These are phyloP conservation scores for Aurifilum marmelostoma DNA, from an alignment of 2,329 filamentous ascomycete genomes.

Conservation along the genomic window DNA sequence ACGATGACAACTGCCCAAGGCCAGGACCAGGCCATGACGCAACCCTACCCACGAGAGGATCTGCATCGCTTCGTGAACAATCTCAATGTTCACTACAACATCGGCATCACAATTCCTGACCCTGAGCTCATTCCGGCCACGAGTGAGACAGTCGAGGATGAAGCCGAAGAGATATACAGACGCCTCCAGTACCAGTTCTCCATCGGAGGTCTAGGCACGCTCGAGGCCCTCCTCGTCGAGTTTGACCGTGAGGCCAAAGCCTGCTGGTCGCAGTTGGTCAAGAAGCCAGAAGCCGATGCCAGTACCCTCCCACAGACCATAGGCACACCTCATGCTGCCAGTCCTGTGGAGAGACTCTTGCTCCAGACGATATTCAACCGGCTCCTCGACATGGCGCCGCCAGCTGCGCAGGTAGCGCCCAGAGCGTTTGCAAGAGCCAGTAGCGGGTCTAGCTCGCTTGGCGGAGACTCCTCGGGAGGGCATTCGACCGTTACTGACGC, in stretches of 20 bases:
- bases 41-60: constrained; percentile 17
- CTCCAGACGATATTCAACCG: constrained; percentile 35
- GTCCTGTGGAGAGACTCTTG: constrained; percentile 28
- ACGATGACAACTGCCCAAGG: constrained; percentile 7
- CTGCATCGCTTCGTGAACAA: constrained; percentile 28
- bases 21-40: background rate
- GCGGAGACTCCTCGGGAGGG: background rate
- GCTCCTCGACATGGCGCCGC: constrained; percentile 29
- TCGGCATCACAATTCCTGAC: constrained; percentile 34
- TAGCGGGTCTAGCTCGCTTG: constrained; percentile 25
- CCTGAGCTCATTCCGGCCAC: constrained; percentile 29
- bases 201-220: constrained; percentile 22
- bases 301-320: constrained; percentile 28
- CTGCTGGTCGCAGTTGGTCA: constrained; percentile 32
- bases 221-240: constrained; percentile 28
- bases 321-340: constrained; percentile 29
- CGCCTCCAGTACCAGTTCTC: constrained; percentile 34
- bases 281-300: constrained; percentile 31
- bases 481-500: background rate
- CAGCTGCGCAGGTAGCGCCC: background rate
- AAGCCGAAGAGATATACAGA: constrained; percentile 20
- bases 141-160: constrained; percentile 29
- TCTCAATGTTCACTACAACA: constrained; percentile 36
- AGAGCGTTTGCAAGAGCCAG: constrained; percentile 14
- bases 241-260: constrained; percentile 34